A percentile compares a stretch with the other conserved stretches of the same genome.
These are phyloP conservation scores for Adansonia rubrostipa DNA, from an alignment of 441 rosid species.

Conservation along the genomic window DNA sequence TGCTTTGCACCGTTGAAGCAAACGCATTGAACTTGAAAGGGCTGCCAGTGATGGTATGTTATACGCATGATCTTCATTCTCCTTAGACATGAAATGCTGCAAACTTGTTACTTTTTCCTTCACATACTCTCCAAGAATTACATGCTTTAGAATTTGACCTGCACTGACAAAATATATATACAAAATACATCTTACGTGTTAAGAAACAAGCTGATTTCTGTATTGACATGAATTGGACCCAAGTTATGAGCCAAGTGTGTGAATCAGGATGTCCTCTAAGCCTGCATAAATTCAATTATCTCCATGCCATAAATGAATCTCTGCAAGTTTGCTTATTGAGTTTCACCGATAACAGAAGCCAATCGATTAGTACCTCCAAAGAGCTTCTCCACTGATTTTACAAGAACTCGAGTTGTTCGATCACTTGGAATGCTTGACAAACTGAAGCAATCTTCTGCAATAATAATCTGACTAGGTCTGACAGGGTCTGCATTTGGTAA, in stretches of 20 bases:
- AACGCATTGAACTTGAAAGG: constrained; percentile 71
- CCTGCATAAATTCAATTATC: neutral
- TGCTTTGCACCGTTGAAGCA: constrained; percentile 60
- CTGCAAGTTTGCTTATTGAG: neutral
- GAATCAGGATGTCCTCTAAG: too few relatives aligned
- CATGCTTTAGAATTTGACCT: constrained; percentile 59
- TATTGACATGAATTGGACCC: constrained; percentile 6
- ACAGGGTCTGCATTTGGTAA: constrained; percentile 39
- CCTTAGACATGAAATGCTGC: constrained; percentile 59
- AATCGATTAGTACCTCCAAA: constrained; percentile 52
- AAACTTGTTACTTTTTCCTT: constrained; percentile 67
- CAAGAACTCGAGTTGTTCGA: constrained; percentile 52
- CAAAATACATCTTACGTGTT: neutral
- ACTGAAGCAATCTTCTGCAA: constrained; percentile 80
- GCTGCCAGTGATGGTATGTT: constrained; percentile 75
- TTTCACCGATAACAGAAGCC: constrained; percentile 8
- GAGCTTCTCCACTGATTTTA: constrained; percentile 59
- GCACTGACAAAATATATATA: constrained; percentile 18
- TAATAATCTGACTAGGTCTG: constrained; percentile 51
- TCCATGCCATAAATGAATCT: constrained; percentile 10
- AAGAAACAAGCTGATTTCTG: neutral
- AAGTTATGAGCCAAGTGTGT: neutral
- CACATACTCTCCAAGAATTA: constrained; percentile 64
- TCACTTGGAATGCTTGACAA: constrained; percentile 65
- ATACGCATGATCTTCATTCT: constrained; percentile 39